Conservation (phyloP, 768 basidiomycete species). For the Boletus speciosus region DNA sequence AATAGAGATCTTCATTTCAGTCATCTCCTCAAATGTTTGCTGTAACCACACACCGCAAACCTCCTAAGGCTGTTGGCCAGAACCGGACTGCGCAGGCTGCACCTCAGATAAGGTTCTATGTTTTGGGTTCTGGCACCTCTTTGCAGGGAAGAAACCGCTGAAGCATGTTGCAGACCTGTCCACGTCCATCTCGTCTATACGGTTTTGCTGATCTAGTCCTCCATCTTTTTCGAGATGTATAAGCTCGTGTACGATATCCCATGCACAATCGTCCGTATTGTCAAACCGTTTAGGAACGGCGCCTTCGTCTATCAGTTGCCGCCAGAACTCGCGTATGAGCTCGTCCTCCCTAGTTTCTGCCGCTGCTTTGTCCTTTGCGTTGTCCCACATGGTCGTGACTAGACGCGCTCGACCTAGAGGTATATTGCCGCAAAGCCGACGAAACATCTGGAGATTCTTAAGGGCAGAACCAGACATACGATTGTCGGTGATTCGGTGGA, state of each 20-base stretch:
- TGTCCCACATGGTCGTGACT: too few relatives aligned
- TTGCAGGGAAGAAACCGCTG: neutral
- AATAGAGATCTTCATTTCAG: neutral
- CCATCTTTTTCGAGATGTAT: neutral
- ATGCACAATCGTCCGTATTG: neutral
- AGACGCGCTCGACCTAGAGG: too few relatives aligned
- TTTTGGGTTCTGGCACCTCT: neutral
- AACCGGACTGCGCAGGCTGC: too few relatives aligned
- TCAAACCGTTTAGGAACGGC: neutral
- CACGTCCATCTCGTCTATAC: slow-evolving; percentile 14
- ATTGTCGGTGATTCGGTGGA: too few relatives aligned
- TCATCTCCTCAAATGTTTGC: neutral
- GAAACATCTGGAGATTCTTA: too few relatives aligned
- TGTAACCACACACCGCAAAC: neutral
- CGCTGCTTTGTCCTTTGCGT: too few relatives aligned
- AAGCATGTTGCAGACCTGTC: neutral
- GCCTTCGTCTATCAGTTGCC: too few relatives aligned
- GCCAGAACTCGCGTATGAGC: too few relatives aligned
- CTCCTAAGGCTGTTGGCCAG: neutral
- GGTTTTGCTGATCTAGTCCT: too few relatives aligned
- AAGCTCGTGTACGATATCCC: neutral
- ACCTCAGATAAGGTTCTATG: neutral
- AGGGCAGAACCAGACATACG: too few relatives aligned
- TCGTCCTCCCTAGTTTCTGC: too few relatives aligned
- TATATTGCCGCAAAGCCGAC: too few relatives aligned